Conservation (phyloP, 441 rosid genomes). For the Eutrema salsugineum region DNA sequence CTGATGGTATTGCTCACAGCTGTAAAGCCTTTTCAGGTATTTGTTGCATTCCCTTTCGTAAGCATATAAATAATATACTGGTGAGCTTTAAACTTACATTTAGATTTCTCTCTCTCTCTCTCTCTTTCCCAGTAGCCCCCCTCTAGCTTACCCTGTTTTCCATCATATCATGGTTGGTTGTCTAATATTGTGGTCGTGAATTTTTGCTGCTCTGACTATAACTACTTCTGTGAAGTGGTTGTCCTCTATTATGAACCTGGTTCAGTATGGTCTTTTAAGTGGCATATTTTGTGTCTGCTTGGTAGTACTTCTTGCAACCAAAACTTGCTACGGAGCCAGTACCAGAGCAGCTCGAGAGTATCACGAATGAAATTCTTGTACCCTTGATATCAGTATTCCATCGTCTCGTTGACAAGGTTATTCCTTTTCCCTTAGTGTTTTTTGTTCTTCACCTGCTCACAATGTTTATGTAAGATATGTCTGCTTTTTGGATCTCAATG, state of each 20-base stretch:
- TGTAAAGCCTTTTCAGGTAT: constrained; percentile 83
- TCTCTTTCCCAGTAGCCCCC: not conserved
- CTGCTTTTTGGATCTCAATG: not conserved
- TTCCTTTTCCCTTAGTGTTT: constrained; percentile 14
- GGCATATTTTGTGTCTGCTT: constrained; percentile 11
- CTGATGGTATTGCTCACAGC: constrained; percentile 60
- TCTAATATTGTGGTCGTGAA: not conserved
- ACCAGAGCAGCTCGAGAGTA: constrained; percentile 72
- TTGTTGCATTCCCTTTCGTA: not conserved
- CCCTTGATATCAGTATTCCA: constrained; percentile 59
- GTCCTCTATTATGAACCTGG: not conserved
- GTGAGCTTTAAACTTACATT: not conserved
- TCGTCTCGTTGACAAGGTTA: constrained; percentile 62
- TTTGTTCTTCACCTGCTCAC: constrained; percentile 6
- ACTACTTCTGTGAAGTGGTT: not conserved
- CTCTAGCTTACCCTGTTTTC: not conserved
- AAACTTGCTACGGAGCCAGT: constrained; percentile 79
- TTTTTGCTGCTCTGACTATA: not conserved
- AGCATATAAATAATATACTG: not conserved
- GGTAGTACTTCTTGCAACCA: constrained; percentile 80
- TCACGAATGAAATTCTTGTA: constrained; percentile 60
- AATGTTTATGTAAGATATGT: constrained; percentile 1
- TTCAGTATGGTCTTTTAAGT: constrained; percentile 1
- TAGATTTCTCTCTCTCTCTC: not conserved
- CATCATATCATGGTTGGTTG: not conserved